Evolutionary conservation across 1,139 yeast species (phyloP), one percentile per base, ranked within the genome.

Genomic region (Hemisphaericaspora lyxosophila): DNA sequence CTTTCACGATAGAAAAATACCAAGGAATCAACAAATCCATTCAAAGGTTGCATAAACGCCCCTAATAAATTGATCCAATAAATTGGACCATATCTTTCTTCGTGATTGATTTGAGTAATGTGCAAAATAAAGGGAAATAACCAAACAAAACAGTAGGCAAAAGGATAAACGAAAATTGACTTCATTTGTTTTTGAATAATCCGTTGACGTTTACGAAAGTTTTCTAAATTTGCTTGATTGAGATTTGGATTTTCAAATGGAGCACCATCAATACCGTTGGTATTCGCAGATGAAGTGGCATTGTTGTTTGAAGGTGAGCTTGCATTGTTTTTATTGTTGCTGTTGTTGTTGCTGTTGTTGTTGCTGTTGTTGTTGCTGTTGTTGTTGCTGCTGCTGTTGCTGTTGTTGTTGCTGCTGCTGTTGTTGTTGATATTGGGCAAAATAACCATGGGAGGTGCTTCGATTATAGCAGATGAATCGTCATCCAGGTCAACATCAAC

Each of bases 71-170:
- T 75, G 31, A 86, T 60, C 85, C 94, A 85, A 46, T 73, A 75
- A 7, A 80, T 69, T 0, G 84, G 80, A 1, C 74, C 72, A 44
- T 67, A 71, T 2, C 46, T 45, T 35, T 65, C 53, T 47, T 79
- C 84, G 49, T 77, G 68, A 35, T 66, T 62, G 45, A 70, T 55
- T 55, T 81, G 86, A 6, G 86, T 70, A 34, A 80, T 68, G 52
- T 84, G 85, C 28, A 80, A 72, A n/a, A 83, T 74, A 45, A 87
- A 76, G 1, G 96, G 96, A 48, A 86, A 82, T 12, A 83, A 56
- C 96, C 96, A 88, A 34, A 88, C 62, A 29, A 85, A 68, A 40
- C 85, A 70, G 57, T 87, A 89, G 1, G 95, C 85, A 29, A 84
- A 65, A 1, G 97, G 97, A 57, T 89, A 89, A 29, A 89, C 72